Conservation (phyloP, 768 basidiomycete genomes). For the Mrakia frigida region DNA sequence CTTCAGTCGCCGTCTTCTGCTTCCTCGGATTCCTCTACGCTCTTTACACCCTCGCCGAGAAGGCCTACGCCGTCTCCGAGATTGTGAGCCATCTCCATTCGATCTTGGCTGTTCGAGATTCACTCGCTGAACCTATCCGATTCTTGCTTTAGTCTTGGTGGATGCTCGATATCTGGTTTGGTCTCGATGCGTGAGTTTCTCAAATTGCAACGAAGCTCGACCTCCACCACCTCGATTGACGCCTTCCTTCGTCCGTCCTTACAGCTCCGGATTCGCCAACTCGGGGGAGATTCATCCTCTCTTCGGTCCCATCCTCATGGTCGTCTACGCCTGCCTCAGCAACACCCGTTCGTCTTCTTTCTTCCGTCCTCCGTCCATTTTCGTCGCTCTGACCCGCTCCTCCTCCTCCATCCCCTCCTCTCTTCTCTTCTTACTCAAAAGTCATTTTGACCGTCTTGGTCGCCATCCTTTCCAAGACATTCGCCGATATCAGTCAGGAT, state of each 20-base stretch:
- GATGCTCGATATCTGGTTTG: conserved; percentile 87
- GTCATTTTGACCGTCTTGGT: conserved; percentile 58
- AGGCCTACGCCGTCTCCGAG: conserved; percentile 8
- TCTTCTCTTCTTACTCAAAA: background rate
- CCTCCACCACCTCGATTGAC: background rate
- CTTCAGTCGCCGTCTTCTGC: conserved; percentile 75
- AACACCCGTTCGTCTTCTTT: conserved; percentile 59
- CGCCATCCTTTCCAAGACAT: conserved; percentile 83
- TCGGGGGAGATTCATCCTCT: conserved; percentile 48
- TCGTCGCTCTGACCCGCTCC: too few relatives aligned
- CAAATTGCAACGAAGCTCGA: background rate
- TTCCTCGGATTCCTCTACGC: conserved; percentile 91
- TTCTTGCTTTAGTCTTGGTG: conserved; percentile 55
- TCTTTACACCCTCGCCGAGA: conserved; percentile 73
- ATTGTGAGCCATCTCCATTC: conserved; percentile 11
- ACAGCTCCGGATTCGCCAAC: conserved; percentile 61
- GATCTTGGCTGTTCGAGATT: too few relatives aligned
- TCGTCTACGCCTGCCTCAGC: conserved; percentile 74
- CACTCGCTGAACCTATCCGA: background rate
- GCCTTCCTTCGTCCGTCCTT: background rate
- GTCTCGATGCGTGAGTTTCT: conserved; percentile 65
- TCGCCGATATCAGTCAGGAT: conserved; percentile 86
- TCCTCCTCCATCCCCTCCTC: too few relatives aligned
- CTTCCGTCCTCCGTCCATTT: too few relatives aligned
- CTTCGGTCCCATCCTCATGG: conserved; percentile 80